Conservation (phyloP, 306 rosid species). For the Pyrus betulifolia region DNA sequence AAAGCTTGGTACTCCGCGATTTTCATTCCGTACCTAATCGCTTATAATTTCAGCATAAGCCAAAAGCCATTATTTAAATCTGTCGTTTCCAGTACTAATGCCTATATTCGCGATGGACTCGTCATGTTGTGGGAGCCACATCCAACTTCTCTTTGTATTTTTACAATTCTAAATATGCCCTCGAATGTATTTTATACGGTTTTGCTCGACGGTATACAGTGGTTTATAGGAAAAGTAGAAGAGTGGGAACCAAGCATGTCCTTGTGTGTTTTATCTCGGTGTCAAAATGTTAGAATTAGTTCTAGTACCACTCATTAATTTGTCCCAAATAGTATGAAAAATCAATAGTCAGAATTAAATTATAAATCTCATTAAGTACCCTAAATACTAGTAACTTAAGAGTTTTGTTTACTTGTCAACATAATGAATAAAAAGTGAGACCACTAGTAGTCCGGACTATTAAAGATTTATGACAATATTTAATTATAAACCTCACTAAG, state of each 20-base stretch:
- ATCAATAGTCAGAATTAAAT: too few relatives aligned
- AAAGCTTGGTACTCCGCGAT: background rate
- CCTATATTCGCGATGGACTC: conserved; percentile 19
- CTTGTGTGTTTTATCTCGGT: background rate
- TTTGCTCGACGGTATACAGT: background rate
- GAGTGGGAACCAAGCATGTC: background rate
- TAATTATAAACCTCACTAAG: background rate
- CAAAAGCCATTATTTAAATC: background rate
- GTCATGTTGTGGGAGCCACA: conserved; percentile 17
- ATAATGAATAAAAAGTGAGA: too few relatives aligned
- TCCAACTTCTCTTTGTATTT: background rate
- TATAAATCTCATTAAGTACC: too few relatives aligned
- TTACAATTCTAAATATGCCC: background rate
- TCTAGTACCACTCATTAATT: background rate
- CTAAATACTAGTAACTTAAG: too few relatives aligned
- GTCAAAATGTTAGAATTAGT: background rate
- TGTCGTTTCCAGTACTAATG: background rate
- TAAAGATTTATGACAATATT: too few relatives aligned
- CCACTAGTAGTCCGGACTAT: too few relatives aligned
- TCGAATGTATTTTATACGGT: background rate
- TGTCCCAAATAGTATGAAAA: background rate
- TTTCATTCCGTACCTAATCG: conserved; percentile 20
- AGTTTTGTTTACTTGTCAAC: too few relatives aligned
- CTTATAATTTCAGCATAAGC: conserved; percentile 7
- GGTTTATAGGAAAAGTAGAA: background rate